phyloP scores from a whole-genome alignment of 352 stramenopile genomes.

The Pythium rishiriense region DNA sequence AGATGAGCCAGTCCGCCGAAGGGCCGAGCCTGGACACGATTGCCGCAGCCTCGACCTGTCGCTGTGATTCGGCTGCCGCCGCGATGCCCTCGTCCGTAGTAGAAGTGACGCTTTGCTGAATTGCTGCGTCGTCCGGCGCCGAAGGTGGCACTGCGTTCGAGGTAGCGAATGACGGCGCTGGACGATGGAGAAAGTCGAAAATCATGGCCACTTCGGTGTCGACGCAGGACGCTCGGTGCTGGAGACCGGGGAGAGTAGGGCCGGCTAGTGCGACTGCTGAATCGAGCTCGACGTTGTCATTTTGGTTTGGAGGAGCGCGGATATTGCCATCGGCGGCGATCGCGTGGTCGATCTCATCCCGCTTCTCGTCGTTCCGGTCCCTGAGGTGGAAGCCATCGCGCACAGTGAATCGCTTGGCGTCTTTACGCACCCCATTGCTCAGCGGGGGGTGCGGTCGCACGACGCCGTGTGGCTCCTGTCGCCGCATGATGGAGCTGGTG shows the following conservation, averaged over 20 bases:
- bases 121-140: not conserved
- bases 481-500: not conserved
- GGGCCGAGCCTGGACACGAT: conserved; percentile 29
- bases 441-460: conserved; percentile 5
- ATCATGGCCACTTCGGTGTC: conserved; percentile 28
- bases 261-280: not conserved
- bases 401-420: conserved; percentile 53
- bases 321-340: conserved; percentile 18
- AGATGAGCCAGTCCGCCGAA: conserved; percentile 64
- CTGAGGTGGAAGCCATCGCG: conserved; percentile 77
- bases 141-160: not conserved
- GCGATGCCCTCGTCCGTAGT: not conserved
- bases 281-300: not conserved
- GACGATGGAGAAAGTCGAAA: conserved; percentile 29
- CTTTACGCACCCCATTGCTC: not conserved
- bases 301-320: conserved; percentile 4
- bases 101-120: not conserved
- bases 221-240: not conserved
- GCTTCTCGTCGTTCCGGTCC: conserved; percentile 48
- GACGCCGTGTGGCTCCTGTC: not conserved
- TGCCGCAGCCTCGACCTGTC: conserved; percentile 23
- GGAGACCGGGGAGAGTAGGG: not conserved
- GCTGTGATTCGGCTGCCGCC: not conserved
- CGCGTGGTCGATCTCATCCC: conserved; percentile 42
- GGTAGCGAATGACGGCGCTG: conserved; percentile 9